These are phyloP conservation scores for Beauveria australis DNA, from an alignment of 2,329 filamentous ascomycete species.

Conservation along the genomic window DNA sequence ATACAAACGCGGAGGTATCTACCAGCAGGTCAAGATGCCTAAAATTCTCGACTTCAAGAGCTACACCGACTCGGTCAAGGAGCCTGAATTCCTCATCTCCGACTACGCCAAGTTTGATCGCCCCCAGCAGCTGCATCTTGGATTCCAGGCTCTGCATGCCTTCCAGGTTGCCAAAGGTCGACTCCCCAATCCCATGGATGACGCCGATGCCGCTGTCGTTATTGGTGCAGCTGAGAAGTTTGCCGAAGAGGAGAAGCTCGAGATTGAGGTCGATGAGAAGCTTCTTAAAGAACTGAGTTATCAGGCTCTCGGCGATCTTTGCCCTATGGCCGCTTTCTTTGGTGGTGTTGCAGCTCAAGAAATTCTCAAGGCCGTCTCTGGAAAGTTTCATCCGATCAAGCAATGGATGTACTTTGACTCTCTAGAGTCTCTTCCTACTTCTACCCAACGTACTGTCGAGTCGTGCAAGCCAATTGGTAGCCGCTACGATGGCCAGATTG, in stretches of 20 bases:
- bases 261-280: slow-evolving; percentile 79
- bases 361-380: slow-evolving; percentile 91
- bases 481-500: slow-evolving; percentile 94
- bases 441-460: slow-evolving; percentile 68
- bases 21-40: slow-evolving; percentile 97
- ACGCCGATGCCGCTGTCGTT: slow-evolving; percentile 72
- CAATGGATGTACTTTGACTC: slow-evolving; percentile 99
- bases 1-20: slow-evolving; percentile 84
- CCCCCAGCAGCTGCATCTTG: slow-evolving; percentile 82
- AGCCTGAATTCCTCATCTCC: slow-evolving; percentile 82
- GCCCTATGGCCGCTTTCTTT: slow-evolving; percentile 89
- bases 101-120: slow-evolving; percentile 98
- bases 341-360: slow-evolving; percentile 91
- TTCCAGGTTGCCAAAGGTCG: slow-evolving; percentile 70
- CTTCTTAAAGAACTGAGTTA: slow-evolving; percentile 88
- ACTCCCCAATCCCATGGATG: slow-evolving; percentile 75
- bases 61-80: slow-evolving; percentile 68
- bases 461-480: slow-evolving; percentile 77
- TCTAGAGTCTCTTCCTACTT: slow-evolving; percentile 83
- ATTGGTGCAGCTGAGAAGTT: slow-evolving; percentile 68
- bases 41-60: slow-evolving; percentile 85
- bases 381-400: slow-evolving; percentile 91
- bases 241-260: slow-evolving; percentile 58
- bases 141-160: slow-evolving; percentile 83
- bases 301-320: slow-evolving; percentile 85